phyloP scores from a whole-genome alignment of 352 stramenopile genomes.

The Phytophthora vignae region DNA sequence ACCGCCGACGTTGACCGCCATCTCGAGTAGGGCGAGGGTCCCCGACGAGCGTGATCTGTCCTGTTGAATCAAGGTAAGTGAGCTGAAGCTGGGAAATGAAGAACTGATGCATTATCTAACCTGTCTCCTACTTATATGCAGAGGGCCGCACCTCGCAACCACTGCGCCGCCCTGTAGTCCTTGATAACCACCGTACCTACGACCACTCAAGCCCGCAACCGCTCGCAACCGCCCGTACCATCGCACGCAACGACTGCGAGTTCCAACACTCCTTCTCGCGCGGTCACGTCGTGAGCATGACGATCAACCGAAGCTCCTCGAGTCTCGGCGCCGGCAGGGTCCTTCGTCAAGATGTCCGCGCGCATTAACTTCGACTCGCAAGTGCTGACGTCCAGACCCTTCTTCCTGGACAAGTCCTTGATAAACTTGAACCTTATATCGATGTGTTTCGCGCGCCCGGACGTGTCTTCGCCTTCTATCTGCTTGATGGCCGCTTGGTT shows the following conservation, averaged over 20 bases:
- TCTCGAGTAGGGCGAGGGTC: no score
- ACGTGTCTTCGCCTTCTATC: conserved; percentile 7
- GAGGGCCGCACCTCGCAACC: not conserved
- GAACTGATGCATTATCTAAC: conserved; percentile 3
- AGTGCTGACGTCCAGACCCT: conserved; percentile 5
- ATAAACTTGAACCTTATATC: conserved; percentile 23
- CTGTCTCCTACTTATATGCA: not conserved
- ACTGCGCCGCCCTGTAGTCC: not conserved
- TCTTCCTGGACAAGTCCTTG: conserved; percentile 12
- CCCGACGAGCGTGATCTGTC: no score
- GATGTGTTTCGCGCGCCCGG: conserved; percentile 16
- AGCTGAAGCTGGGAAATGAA: conserved; percentile 1
- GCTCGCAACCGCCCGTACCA: not conserved
- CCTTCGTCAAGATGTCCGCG: conserved; percentile 25
- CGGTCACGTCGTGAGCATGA: not conserved
- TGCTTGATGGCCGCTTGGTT: conserved; percentile 28
- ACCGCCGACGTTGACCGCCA: no score
- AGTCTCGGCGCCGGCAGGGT: conserved; percentile 9
- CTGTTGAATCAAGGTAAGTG: not conserved
- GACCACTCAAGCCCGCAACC: conserved; percentile 1
- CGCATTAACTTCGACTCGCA: conserved; percentile 10
- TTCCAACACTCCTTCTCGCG: not conserved
- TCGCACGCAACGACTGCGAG: not conserved
- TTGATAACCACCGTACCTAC: not conserved
- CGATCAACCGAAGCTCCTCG: not conserved